A percentile compares a stretch with the other conserved stretches of the same genome.
phyloP scores from a whole-genome alignment of 345 rosid species.

The Microcos paniculata region DNA sequence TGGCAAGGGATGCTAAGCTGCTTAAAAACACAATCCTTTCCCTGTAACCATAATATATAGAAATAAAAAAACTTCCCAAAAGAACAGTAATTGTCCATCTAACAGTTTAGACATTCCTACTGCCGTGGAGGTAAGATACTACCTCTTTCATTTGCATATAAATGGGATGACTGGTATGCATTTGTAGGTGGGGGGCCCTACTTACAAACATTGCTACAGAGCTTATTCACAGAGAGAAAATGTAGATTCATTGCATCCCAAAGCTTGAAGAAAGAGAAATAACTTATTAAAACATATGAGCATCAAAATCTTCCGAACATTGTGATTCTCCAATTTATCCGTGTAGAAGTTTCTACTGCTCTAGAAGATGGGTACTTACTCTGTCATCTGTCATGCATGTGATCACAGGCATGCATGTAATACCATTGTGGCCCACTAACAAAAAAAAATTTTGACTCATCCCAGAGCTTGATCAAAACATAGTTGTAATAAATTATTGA shows the following conservation, averaged over 20 bases:
- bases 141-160: neutral
- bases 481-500: neutral
- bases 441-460: neutral
- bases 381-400: neutral
- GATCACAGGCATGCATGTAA: neutral
- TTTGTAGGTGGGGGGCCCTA: neutral
- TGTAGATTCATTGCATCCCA: neutral
- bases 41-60: conserved; percentile 43
- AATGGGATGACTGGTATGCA: neutral
- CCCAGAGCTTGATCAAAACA: neutral
- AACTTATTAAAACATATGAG: neutral
- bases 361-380: neutral
- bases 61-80: neutral
- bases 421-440: neutral
- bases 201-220: neutral
- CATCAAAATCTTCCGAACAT: neutral
- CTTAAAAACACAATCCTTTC: conserved; percentile 49
- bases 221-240: neutral
- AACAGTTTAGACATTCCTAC: neutral
- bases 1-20: conserved; percentile 66
- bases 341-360: neutral
- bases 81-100: conserved; percentile 1
- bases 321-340: neutral
- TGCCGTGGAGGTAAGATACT: neutral
- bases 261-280: neutral